Conservation (phyloP, 2,329 filamentous ascomycete species). For the Cadophora sp. region DNA sequence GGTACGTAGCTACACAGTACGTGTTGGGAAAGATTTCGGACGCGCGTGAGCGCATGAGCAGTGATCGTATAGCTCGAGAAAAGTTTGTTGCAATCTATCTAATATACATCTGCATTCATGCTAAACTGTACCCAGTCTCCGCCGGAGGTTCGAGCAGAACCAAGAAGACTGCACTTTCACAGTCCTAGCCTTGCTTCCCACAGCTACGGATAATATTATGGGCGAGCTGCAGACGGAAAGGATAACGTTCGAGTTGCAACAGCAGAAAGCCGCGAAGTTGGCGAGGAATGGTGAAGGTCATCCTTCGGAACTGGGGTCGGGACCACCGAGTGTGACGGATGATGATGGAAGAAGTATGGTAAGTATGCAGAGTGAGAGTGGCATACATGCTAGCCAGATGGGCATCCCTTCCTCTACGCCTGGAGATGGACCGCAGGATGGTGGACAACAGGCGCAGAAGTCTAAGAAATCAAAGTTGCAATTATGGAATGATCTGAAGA, state of each 20-base stretch:
- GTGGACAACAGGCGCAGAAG: constrained; percentile 56
- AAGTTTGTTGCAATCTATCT: constrained; percentile 66
- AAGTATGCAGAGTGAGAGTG: constrained; percentile 82
- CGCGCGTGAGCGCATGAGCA: constrained; percentile 94
- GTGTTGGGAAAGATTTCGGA: constrained; percentile 89
- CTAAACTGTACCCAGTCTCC: constrained; percentile 65
- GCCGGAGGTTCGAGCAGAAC: constrained; percentile 96
- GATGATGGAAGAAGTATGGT: constrained; percentile 81
- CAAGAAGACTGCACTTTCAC: constrained; percentile 99
- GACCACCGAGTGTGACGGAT: constrained; percentile 71
- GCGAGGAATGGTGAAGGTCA: constrained; percentile 61
- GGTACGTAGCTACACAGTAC: constrained; percentile 94
- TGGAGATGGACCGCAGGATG: constrained; percentile 49
- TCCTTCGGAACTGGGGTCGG: constrained; percentile 49
- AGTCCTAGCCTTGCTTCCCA: constrained; percentile 92
- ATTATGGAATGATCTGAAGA: constrained; percentile 97
- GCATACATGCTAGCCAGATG: constrained; percentile 81
- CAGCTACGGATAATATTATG: constrained; percentile 87
- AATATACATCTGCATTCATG: not conserved
- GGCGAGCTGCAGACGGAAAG: constrained; percentile 89
- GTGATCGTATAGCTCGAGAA: constrained; percentile 93
- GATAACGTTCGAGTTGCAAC: constrained; percentile 91
- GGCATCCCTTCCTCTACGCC: constrained; percentile 59
- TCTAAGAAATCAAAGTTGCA: constrained; percentile 82
- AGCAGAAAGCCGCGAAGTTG: constrained; percentile 82